Percentiles rank a stretch among this genome's conserved stretches.
Conservation (phyloP, 2,329 filamentous ascomycete genomes). For the Laburnicola sp. region DNA sequence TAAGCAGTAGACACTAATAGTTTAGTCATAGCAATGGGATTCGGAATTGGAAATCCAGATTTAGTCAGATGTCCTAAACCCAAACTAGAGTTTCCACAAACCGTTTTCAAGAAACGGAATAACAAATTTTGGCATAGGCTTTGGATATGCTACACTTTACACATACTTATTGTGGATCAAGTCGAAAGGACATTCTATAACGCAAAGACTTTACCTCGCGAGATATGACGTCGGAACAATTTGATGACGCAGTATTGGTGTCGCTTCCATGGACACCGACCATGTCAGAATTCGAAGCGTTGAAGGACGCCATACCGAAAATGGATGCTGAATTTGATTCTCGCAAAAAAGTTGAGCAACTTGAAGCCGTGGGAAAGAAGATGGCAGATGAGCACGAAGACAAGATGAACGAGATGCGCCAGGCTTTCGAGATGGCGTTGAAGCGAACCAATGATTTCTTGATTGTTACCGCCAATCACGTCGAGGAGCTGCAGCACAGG, state of each 20-base stretch:
- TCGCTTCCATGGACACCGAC: conserved; percentile 3
- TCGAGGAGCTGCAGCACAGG: neutral
- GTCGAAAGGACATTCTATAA: no score
- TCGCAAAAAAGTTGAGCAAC: neutral
- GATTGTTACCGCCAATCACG: neutral
- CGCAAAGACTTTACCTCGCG: neutral
- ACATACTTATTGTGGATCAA: no score
- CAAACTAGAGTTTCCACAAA: no score
- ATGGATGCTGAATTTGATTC: neutral
- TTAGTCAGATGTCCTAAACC: no score
- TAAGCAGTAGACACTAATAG: no score
- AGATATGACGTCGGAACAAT: neutral
- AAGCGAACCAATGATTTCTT: neutral
- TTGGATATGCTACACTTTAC: no score
- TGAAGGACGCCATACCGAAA: neutral
- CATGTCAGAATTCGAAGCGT: neutral
- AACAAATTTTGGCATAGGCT: no score
- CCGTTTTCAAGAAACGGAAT: no score
- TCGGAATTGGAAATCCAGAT: no score
- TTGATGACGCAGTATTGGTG: neutral
- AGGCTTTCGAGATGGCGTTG: neutral
- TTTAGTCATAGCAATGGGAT: no score
- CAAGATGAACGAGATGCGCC: neutral
- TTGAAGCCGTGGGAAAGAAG: neutral
- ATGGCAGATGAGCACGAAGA: neutral